These are phyloP conservation scores for Leucoagaricus sp. DNA, from an alignment of 1,284 basidiomycete genomes.

Conservation along the genomic window DNA sequence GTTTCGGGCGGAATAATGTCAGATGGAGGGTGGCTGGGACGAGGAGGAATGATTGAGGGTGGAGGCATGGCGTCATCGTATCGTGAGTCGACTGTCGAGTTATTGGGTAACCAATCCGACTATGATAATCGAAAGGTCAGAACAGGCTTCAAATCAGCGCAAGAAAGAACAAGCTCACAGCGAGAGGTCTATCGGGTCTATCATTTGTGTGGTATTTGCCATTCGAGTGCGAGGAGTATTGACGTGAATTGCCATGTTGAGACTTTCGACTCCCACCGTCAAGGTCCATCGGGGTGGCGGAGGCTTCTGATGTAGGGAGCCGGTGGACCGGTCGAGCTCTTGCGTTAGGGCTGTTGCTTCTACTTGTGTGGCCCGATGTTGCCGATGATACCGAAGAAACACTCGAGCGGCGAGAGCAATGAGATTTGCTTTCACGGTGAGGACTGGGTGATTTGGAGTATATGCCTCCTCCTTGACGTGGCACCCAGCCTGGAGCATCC, in stretches of 20 bases:
- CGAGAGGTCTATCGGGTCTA: constrained; percentile 35
- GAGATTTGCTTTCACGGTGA: not conserved
- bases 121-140: constrained; percentile 11
- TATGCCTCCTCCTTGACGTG: constrained; percentile 20
- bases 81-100: not conserved
- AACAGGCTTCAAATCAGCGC: not conserved
- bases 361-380: constrained; percentile 48
- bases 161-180: constrained; percentile 25
- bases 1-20: not conserved
- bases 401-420: constrained; percentile 38
- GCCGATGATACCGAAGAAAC: constrained; percentile 50
- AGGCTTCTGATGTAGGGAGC: constrained; percentile 42
- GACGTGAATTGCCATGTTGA: constrained; percentile 10
- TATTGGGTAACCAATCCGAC: constrained; percentile 1
- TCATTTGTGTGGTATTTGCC: constrained; percentile 29
- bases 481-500: constrained; percentile 28
- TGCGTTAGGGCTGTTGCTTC: constrained; percentile 50
- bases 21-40: not conserved
- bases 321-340: constrained; percentile 61
- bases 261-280: not conserved
- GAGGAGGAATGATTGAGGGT: constrained; percentile 19
- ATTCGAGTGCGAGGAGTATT: constrained; percentile 2
- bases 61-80: constrained; percentile 21
- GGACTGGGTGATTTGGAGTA: constrained; percentile 37
- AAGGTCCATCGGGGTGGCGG: constrained; percentile 2